phyloP scores from a whole-genome alignment of 1,284 basidiomycete species.

The Mycena citricolor region DNA sequence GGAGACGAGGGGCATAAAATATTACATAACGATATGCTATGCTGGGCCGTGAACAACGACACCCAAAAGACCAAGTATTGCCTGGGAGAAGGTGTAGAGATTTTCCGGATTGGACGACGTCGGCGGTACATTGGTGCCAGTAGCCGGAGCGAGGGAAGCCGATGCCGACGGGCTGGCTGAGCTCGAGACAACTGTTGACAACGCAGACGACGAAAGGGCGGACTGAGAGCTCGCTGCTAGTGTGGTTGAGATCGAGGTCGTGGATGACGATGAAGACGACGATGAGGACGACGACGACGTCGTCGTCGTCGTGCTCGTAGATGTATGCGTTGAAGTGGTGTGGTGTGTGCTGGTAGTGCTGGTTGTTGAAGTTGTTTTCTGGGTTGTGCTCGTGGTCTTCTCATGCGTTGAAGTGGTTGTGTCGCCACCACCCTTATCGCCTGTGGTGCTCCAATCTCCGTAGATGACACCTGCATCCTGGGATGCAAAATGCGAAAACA shows the following conservation, averaged over 20 bases:
- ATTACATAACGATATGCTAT: too few species aligned
- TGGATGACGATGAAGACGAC: too few species aligned
- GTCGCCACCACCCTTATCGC: conserved; percentile 14
- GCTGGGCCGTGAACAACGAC: too few species aligned
- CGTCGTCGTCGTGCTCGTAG: conserved; percentile 21
- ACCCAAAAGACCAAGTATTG: conserved; percentile 10
- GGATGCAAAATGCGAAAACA: conserved; percentile 22
- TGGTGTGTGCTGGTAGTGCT: conserved; percentile 20
- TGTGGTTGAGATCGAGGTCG: too few species aligned
- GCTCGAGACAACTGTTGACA: too few species aligned
- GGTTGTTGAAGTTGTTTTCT: too few species aligned
- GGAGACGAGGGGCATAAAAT: too few species aligned
- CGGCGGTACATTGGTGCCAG: conserved; percentile 13
- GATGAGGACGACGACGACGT: conserved; percentile 5
- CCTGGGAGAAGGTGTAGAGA: conserved; percentile 19
- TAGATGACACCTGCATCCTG: conserved; percentile 13
- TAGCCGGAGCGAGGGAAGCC: conserved; percentile 7
- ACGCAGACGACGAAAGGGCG: too few species aligned
- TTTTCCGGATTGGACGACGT: conserved; percentile 15
- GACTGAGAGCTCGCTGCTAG: not conserved
- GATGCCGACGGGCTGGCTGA: not conserved
- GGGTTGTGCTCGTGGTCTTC: conserved; percentile 13
- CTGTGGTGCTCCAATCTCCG: not conserved
- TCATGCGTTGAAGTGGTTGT: conserved; percentile 11
- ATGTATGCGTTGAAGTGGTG: conserved; percentile 21